Evolutionary conservation across 202 grass and related monocot genomes (phyloP).

Genomic region (Saccharum hybrid): DNA sequence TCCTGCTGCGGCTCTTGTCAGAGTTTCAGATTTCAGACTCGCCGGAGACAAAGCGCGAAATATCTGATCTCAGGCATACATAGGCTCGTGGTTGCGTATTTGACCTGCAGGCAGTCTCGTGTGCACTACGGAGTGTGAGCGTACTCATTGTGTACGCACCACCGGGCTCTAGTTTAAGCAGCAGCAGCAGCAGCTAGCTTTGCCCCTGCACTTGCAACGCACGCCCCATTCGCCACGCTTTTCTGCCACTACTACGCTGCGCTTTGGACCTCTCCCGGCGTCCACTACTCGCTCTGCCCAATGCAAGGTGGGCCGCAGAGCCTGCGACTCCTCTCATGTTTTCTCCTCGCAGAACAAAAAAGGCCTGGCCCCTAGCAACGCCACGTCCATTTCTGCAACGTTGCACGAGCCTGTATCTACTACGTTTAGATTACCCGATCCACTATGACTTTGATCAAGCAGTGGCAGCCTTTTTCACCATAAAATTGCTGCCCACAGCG

Average conservation of each 20-base stretch:
- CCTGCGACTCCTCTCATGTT: not conserved
- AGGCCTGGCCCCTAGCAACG: slow-evolving; percentile 15
- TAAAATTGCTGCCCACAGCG: not conserved
- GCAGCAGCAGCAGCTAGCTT: not conserved
- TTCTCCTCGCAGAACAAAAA: too few relatives aligned
- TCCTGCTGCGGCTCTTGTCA: not conserved
- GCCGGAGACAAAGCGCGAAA: slow-evolving; percentile 4
- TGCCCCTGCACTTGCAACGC: slow-evolving; percentile 1
- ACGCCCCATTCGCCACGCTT: slow-evolving; percentile 41
- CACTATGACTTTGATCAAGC: not conserved
- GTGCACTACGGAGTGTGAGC: slow-evolving; percentile 4
- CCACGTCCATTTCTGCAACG: not conserved
- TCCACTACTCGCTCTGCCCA: slow-evolving; percentile 27
- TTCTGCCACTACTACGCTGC: slow-evolving; percentile 2
- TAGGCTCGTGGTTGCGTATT: slow-evolving; percentile 43
- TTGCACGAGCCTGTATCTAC: not conserved
- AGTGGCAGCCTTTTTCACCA: not conserved
- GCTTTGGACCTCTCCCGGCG: slow-evolving; percentile 19
- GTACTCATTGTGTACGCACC: slow-evolving; percentile 39
- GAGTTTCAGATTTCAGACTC: not conserved
- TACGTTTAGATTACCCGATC: not conserved
- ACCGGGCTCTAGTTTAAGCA: not conserved
- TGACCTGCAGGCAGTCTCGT: slow-evolving; percentile 32
- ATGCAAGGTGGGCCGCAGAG: slow-evolving; percentile 38
- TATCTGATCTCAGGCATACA: not conserved